Percentiles rank a stretch among this genome's conserved stretches.
phyloP scores from a whole-genome alignment of 192 early-diverging fungal species.

The Coemansia sp. region DNA sequence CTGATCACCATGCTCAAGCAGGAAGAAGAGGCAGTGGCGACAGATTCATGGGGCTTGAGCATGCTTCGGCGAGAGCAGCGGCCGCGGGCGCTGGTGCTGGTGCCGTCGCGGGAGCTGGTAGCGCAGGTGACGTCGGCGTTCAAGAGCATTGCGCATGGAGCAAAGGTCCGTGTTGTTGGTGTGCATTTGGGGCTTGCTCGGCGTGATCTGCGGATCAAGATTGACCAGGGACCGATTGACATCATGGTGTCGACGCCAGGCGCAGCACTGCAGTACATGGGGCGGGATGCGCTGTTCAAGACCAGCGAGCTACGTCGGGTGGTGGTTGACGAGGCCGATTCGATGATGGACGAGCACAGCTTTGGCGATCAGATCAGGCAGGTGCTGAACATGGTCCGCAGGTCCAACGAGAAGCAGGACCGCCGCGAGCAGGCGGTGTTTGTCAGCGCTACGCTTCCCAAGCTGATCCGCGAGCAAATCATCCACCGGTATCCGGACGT shows the following conservation, averaged over 20 bases:
- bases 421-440: slow-evolving; percentile 56
- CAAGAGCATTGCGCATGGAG: slow-evolving; percentile 68
- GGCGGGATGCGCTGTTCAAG: slow-evolving; percentile 56
- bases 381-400: slow-evolving; percentile 55
- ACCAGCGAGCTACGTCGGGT: slow-evolving; percentile 62
- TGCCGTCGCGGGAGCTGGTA: slow-evolving; percentile 87
- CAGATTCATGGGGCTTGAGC: background rate
- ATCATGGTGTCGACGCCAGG: slow-evolving; percentile 79
- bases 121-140: slow-evolving; percentile 70
- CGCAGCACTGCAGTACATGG: slow-evolving; percentile 60
- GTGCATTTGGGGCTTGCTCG: slow-evolving; percentile 55
- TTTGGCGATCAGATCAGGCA: slow-evolving; percentile 65
- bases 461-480: slow-evolving; percentile 61
- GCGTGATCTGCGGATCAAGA: slow-evolving; percentile 44
- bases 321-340: slow-evolving; percentile 93
- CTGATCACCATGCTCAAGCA: slow-evolving; percentile 76
- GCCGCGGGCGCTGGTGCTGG: slow-evolving; percentile 80
- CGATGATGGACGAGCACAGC: slow-evolving; percentile 76
- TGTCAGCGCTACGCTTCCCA: slow-evolving; percentile 71
- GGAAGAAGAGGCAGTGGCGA: slow-evolving; percentile 25
- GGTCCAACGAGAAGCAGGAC: slow-evolving; percentile 40
- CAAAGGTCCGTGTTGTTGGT: slow-evolving; percentile 67
- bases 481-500: slow-evolving; percentile 57
- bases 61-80: slow-evolving; percentile 64
- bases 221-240: slow-evolving; percentile 70